Conservation (phyloP, 805 yeast genomes). For the Kregervanrija pseudodelftensis region DNA sequence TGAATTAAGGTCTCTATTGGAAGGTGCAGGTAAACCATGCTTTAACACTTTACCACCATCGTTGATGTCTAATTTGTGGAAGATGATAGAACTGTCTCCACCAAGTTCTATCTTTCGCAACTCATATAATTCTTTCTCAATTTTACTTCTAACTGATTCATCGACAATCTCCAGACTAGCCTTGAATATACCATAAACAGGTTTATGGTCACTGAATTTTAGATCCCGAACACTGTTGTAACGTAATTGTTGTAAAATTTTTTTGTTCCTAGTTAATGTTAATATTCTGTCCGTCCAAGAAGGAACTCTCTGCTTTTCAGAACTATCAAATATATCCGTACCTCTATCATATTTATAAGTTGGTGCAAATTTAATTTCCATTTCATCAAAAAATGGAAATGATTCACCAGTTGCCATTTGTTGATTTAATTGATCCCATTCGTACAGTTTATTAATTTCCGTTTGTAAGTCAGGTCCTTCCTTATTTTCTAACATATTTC, state of each 20-base stretch:
- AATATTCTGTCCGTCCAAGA: constrained; percentile 96
- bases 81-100: constrained; percentile 24
- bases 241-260: constrained; percentile 46
- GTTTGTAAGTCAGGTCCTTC: constrained; percentile 10
- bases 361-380: constrained; percentile 75
- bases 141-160: constrained; percentile 40
- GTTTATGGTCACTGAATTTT: constrained; percentile 81
- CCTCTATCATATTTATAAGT: constrained; percentile 94
- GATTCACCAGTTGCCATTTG: constrained; percentile 74
- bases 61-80: constrained; percentile 11
- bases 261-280: constrained; percentile 47
- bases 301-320: constrained; percentile 89
- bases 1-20: constrained; percentile 31
- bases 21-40: constrained; percentile 75
- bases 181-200: constrained; percentile 68
- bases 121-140: constrained; percentile 52
- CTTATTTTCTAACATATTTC: constrained; percentile 26
- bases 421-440: constrained; percentile 67
- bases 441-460: constrained; percentile 36
- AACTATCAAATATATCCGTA: constrained; percentile 72
- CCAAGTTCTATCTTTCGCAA: constrained; percentile 39
- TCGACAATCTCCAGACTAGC: constrained; percentile 62
- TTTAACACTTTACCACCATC: constrained; percentile 22
- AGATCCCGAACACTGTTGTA: constrained; percentile 56
- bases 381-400: constrained; percentile 76